Conservation (phyloP, 2,329 filamentous ascomycete species). For the Ramularia endophylla region DNA sequence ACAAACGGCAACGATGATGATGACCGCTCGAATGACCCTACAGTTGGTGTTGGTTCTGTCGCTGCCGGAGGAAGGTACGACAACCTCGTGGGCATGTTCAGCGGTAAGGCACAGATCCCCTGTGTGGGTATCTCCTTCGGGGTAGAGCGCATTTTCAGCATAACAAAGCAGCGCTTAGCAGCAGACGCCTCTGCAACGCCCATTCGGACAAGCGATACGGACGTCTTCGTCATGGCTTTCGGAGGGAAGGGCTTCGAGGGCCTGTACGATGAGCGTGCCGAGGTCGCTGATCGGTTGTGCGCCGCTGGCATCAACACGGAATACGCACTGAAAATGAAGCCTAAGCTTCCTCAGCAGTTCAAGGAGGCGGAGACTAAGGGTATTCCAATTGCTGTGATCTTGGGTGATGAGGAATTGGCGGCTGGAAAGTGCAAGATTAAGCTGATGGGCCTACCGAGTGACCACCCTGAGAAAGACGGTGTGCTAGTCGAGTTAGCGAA, state of each 20-base stretch:
- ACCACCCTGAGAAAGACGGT: constrained; percentile 86
- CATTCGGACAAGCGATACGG: constrained; percentile 66
- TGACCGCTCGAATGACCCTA: constrained; percentile 72
- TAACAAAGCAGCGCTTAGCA: constrained; percentile 71
- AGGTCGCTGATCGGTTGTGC: constrained; percentile 71
- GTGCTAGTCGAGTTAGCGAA: constrained; percentile 62
- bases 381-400: constrained; percentile 79
- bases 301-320: constrained; percentile 87
- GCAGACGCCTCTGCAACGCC: constrained; percentile 51
- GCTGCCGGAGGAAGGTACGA: constrained; percentile 90
- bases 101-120: constrained; percentile 68
- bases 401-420: constrained; percentile 84
- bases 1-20: constrained; percentile 45
- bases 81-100: constrained; percentile 91
- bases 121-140: constrained; percentile 90
- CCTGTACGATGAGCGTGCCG: constrained; percentile 76
- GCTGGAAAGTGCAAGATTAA: constrained; percentile 84
- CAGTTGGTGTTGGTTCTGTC: constrained; percentile 76
- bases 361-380: constrained; percentile 76
- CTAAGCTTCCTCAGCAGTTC: constrained; percentile 83
- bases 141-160: constrained; percentile 90
- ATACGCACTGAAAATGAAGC: constrained; percentile 84
- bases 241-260: constrained; percentile 80
- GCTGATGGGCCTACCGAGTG: constrained; percentile 71
- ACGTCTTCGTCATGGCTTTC: constrained; percentile 94